Percentiles rank a stretch among this genome's conserved stretches.
Conservation (phyloP, 441 rosid species). For the Pelargonium fulgidum region DNA sequence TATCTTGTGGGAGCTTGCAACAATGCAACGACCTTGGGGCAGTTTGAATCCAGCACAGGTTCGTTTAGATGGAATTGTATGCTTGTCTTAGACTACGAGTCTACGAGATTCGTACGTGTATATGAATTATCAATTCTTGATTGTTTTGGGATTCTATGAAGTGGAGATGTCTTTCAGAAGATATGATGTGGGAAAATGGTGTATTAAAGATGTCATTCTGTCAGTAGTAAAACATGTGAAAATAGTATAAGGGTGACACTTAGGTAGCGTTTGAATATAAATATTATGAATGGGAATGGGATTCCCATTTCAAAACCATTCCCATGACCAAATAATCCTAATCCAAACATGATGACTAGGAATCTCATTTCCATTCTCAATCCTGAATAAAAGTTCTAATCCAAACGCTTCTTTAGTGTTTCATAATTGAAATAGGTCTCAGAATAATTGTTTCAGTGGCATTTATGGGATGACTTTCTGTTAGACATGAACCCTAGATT, state of each 20-base stretch:
- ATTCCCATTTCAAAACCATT: too few relatives aligned
- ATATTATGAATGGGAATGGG: too few relatives aligned
- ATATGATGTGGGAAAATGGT: not conserved
- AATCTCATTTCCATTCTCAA: too few relatives aligned
- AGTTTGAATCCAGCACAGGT: conserved; percentile 96
- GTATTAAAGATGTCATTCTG: not conserved
- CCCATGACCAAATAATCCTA: too few relatives aligned
- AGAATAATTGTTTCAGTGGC: not conserved
- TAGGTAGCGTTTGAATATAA: too few relatives aligned
- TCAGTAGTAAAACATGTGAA: not conserved
- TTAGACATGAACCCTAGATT: not conserved
- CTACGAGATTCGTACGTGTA: too few relatives aligned
- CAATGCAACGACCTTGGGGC: conserved; percentile 93
- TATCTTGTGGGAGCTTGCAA: conserved; percentile 94
- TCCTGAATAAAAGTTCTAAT: too few relatives aligned
- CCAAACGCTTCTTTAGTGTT: not conserved
- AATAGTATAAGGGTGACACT: not conserved
- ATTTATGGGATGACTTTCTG: not conserved
- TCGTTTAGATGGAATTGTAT: conserved; percentile 24
- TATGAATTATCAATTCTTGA: not conserved
- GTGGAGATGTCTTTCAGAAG: not conserved
- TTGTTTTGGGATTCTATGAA: not conserved
- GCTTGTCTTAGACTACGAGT: not conserved
- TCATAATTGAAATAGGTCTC: too few relatives aligned
- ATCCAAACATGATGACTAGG: too few relatives aligned